Evolutionary conservation across 306 rosid species (phyloP).

Genomic region (Abrus pulchellus): DNA sequence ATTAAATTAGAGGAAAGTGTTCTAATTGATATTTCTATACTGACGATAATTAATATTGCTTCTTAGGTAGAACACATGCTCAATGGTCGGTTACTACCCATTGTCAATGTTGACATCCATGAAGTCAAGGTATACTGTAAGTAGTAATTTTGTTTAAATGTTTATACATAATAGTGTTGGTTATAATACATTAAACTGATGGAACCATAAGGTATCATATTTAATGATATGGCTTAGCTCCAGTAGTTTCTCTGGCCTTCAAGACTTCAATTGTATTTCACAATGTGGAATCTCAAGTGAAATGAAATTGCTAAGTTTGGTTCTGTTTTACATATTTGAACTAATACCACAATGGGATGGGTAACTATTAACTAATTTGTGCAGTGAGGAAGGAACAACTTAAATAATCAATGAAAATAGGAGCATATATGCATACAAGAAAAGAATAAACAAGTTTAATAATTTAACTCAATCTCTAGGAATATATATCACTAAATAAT

Average conservation of each 20-base stretch:
- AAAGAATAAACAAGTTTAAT: neutral
- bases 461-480: conserved; percentile 13
- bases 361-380: neutral
- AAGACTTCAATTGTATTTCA: conserved; percentile 25
- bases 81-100: conserved; percentile 63
- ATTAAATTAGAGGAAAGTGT: conserved; percentile 32
- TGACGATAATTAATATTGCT: conserved; percentile 50
- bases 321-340: conserved; percentile 26
- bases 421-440: neutral
- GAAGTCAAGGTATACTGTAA: conserved; percentile 73
- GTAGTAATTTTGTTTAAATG: conserved; percentile 11
- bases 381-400: conserved; percentile 14
- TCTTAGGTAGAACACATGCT: conserved; percentile 78
- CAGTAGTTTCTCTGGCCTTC: conserved; percentile 6
- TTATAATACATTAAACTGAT: conserved; percentile 25
- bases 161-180: conserved; percentile 5
- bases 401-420: conserved; percentile 7
- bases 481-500: neutral
- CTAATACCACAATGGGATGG: neutral
- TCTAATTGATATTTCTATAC: conserved; percentile 37
- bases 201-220: conserved; percentile 35
- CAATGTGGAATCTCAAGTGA: conserved; percentile 16
- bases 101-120: conserved; percentile 71
- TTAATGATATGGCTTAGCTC: conserved; percentile 37
- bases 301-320: neutral